phyloP scores from a whole-genome alignment of 352 stramenopile species.

The Pythium coloratum region DNA sequence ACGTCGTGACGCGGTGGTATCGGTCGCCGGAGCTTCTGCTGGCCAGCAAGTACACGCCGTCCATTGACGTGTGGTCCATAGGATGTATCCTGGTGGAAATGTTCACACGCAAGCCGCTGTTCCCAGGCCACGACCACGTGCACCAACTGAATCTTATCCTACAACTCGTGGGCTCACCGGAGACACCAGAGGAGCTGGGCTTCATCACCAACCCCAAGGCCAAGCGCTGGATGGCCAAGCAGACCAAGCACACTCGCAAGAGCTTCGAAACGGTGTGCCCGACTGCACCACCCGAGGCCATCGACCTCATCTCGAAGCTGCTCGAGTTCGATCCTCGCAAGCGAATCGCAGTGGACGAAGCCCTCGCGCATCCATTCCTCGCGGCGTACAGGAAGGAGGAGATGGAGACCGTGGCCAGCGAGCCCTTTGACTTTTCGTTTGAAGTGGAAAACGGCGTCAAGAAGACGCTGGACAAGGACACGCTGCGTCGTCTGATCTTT shows the following conservation, averaged over 20 bases:
- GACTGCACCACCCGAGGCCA: constrained; percentile 48
- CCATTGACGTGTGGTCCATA: constrained; percentile 95
- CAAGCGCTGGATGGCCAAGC: constrained; percentile 78
- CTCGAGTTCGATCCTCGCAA: constrained; percentile 89
- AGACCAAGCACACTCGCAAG: constrained; percentile 64
- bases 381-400: constrained; percentile 54
- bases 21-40: constrained; percentile 93
- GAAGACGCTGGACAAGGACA: constrained; percentile 71
- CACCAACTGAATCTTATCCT: constrained; percentile 90
- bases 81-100: constrained; percentile 99
- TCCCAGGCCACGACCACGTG: constrained; percentile 83
- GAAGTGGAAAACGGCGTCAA: constrained; percentile 51
- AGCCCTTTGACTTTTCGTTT: constrained; percentile 83
- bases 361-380: constrained; percentile 81
- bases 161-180: constrained; percentile 66
- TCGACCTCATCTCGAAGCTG: constrained; percentile 87
- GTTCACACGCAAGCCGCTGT: constrained; percentile 84
- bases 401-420: constrained; percentile 38
- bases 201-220: constrained; percentile 86
- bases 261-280: constrained; percentile 50
- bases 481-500: constrained; percentile 80
- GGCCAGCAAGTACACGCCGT: constrained; percentile 93
- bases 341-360: constrained; percentile 69
- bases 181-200: constrained; percentile 52
- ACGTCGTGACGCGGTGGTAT: constrained; percentile 95